Evolutionary conservation across 2,329 filamentous ascomycete genomes (phyloP).

Genomic region (Fonsecaea nubica): DNA sequence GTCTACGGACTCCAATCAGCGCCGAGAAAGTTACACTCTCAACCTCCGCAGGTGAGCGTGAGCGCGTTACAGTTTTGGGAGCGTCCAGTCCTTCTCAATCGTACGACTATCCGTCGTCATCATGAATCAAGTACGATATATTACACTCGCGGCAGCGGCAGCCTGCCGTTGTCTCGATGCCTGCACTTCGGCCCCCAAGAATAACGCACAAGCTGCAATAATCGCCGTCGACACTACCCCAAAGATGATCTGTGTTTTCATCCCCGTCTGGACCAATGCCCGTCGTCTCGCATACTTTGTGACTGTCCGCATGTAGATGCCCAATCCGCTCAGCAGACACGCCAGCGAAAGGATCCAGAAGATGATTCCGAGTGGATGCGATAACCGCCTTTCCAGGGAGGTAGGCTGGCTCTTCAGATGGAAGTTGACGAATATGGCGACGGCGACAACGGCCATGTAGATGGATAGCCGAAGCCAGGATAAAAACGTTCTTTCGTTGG

Average conservation of each 20-base stretch:
- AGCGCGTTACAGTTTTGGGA: background rate
- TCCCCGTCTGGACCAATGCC: constrained; percentile 90
- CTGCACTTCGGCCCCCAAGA: constrained; percentile 49
- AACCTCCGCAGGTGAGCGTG: background rate
- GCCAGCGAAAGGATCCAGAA: constrained; percentile 84
- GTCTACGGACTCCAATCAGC: constrained; percentile 17
- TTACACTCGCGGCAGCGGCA: background rate
- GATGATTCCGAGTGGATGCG: constrained; percentile 80
- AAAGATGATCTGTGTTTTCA: constrained; percentile 85
- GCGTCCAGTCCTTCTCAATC: background rate
- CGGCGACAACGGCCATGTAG: constrained; percentile 87
- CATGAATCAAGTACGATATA: background rate
- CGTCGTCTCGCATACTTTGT: constrained; percentile 78
- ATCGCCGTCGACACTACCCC: constrained; percentile 52
- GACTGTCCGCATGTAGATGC: constrained; percentile 85
- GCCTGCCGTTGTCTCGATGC: constrained; percentile 19
- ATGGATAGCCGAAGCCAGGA: constrained; percentile 88
- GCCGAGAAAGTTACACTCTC: constrained; percentile 6
- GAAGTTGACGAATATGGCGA: constrained; percentile 92
- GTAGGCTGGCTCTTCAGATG: constrained; percentile 80
- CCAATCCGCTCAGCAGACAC: constrained; percentile 78
- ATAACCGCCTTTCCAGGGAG: constrained; percentile 73
- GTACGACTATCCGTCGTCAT: background rate
- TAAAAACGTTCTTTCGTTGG: constrained; percentile 76
- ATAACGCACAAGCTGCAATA: constrained; percentile 53